These are phyloP conservation scores for Plasmodium ovale DNA, from an alignment of 169 alveolate species.

Conservation along the genomic window DNA sequence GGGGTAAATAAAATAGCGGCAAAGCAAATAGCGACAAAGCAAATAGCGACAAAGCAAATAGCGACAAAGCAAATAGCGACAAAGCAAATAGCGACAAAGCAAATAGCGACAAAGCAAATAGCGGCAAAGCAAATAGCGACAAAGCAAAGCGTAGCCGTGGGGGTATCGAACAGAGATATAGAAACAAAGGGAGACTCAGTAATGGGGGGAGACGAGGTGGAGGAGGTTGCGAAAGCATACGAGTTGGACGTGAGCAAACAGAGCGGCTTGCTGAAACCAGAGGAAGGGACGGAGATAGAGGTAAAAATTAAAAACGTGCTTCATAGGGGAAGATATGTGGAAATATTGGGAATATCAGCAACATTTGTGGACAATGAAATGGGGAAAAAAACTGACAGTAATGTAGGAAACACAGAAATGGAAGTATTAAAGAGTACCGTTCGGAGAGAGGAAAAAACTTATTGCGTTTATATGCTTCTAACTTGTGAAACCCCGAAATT, in stretches of 20 bases:
- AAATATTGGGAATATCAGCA: slow-evolving; percentile 14
- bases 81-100: not conserved
- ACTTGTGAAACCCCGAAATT: slow-evolving; percentile 22
- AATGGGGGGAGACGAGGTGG: not conserved
- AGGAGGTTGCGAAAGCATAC: not conserved
- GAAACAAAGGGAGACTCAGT: not conserved
- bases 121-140: too few species aligned
- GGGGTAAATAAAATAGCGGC: not conserved
- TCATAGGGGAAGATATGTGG: slow-evolving; percentile 37
- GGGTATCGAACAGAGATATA: not conserved
- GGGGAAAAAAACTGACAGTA: not conserved
- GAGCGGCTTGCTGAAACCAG: slow-evolving; percentile 4
- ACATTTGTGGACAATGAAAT: not conserved
- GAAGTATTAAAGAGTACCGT: not conserved
- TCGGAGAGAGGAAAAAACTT: not conserved
- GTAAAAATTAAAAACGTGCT: slow-evolving; percentile 21
- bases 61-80: not conserved
- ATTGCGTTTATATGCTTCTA: slow-evolving; percentile 40
- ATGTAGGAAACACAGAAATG: not conserved
- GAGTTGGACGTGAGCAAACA: not conserved
- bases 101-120: too few species aligned
- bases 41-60: too few species aligned
- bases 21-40: not conserved
- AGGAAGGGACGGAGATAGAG: slow-evolving; percentile 13
- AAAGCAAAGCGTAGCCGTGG: not conserved